Evolutionary conservation across 805 yeast genomes (phyloP).

Genomic region (baker's yeast (Saccharomyces cerevisiae)): DNA sequence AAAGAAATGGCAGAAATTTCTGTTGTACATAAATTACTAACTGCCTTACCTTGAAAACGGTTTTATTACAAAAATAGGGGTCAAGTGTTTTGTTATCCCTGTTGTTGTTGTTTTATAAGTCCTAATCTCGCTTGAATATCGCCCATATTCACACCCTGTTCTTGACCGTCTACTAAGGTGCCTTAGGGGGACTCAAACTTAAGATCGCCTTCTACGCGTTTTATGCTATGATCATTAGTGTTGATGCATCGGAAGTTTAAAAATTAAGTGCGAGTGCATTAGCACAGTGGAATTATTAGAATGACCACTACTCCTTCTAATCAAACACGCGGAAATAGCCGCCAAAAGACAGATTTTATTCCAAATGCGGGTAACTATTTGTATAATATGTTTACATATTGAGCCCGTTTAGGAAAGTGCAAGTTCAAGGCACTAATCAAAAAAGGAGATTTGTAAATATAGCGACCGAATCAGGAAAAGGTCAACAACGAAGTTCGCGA

Average conservation of each 20-base stretch:
- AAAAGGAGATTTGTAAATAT: neutral
- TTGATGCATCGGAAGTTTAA: neutral
- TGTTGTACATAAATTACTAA: neutral
- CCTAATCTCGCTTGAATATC: neutral
- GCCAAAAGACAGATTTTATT: neutral
- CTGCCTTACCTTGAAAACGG: too few relatives aligned
- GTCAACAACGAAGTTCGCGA: conserved; percentile 3
- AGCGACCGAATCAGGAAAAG: neutral
- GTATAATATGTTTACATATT: neutral
- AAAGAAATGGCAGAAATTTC: too few relatives aligned
- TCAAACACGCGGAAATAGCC: neutral
- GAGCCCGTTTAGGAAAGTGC: neutral
- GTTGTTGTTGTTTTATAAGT: neutral
- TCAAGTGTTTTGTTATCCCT: neutral
- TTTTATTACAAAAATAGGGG: neutral
- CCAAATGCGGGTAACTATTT: neutral
- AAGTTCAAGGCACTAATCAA: neutral
- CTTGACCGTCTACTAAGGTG: neutral
- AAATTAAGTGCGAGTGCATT: neutral
- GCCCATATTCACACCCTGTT: neutral
- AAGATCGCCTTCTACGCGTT: neutral
- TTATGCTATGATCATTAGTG: neutral
- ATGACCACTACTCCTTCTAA: neutral
- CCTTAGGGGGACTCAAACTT: neutral
- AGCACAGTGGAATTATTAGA: neutral